phyloP scores from a whole-genome alignment of 495 filamentous ascomycete genomes.

The Amorphotheca resinae region DNA sequence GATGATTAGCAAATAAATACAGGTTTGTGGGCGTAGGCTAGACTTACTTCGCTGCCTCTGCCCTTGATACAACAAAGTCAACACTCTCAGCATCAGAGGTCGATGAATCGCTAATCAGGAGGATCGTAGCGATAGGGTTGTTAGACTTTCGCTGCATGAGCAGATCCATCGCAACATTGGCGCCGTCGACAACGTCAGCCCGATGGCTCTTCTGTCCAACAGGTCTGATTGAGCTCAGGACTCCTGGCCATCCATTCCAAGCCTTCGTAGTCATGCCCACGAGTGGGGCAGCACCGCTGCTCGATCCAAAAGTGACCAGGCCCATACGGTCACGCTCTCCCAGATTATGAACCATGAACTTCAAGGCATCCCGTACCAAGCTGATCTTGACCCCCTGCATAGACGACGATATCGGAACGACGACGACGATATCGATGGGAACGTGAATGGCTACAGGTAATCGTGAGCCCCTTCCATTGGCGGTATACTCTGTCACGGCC shows the following conservation, averaged over 20 bases:
- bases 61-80: slow-evolving; percentile 95
- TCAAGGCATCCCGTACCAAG: slow-evolving; percentile 82
- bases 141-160: slow-evolving; percentile 95
- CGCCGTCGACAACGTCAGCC: slow-evolving; percentile 93
- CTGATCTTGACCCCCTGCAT: slow-evolving; percentile 99
- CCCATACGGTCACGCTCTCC: slow-evolving; percentile 94
- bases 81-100: slow-evolving; percentile 92
- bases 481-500: slow-evolving; percentile 68
- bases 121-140: slow-evolving; percentile 91
- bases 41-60: slow-evolving; percentile 90
- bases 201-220: slow-evolving; percentile 94
- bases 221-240: slow-evolving; percentile 79
- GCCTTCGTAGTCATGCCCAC: slow-evolving; percentile 96
- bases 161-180: slow-evolving; percentile 97
- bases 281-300: slow-evolving; percentile 81
- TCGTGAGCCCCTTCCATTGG: slow-evolving; percentile 37
- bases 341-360: slow-evolving; percentile 85
- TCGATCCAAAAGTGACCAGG: slow-evolving; percentile 93
- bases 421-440: slow-evolving; percentile 89
- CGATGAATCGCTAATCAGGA: slow-evolving; percentile 98
- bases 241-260: slow-evolving; percentile 83
- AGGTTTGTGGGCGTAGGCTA: background rate
- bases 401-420: slow-evolving; percentile 93
- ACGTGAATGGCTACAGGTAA: slow-evolving; percentile 64
- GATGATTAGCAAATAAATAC: slow-evolving; percentile 6